A percentile compares a stretch with the other conserved stretches of the same genome.
Conservation (phyloP, 2,329 filamentous ascomycete species). For the Cladosporium colombiae region DNA sequence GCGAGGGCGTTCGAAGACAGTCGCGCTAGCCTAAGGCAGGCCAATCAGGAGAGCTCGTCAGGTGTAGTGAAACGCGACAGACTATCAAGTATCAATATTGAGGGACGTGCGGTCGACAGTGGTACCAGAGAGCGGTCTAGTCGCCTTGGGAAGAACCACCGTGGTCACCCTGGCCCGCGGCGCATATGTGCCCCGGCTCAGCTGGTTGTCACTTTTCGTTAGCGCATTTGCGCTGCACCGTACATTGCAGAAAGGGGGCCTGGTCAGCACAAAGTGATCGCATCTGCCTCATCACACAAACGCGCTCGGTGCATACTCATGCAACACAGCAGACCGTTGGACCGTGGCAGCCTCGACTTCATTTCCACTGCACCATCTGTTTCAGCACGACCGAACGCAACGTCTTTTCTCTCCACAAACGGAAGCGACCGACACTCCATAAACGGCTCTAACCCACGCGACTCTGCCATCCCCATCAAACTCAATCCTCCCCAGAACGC, state of each 20-base stretch:
- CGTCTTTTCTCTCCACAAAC: background rate
- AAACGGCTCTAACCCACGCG: conserved; percentile 5
- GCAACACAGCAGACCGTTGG: conserved; percentile 14
- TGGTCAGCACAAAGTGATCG: background rate
- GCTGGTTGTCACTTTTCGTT: conserved; percentile 6
- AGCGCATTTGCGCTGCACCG: background rate
- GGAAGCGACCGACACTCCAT: conserved; percentile 13
- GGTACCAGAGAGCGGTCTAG: background rate
- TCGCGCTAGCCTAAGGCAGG: conserved; percentile 2
- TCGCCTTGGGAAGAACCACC: conserved; percentile 1
- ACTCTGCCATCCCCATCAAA: conserved; percentile 2
- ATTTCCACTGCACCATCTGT: conserved; percentile 8
- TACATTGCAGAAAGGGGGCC: conserved; percentile 17
- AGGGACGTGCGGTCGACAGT: conserved; percentile 5
- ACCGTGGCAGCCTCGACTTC: conserved; percentile 2
- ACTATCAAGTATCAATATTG: background rate
- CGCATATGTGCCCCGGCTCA: background rate
- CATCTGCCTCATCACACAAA: background rate
- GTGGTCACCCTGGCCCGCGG: background rate
- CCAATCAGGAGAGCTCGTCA: background rate
- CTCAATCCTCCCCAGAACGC: conserved; percentile 16
- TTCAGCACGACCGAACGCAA: conserved; percentile 9
- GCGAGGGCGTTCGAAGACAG: conserved; percentile 19
- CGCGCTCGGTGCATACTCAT: conserved; percentile 7
- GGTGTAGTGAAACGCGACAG: conserved; percentile 9